Conservation (phyloP, 179 eudicot genomes). For the Patellifolia procumbens region DNA sequence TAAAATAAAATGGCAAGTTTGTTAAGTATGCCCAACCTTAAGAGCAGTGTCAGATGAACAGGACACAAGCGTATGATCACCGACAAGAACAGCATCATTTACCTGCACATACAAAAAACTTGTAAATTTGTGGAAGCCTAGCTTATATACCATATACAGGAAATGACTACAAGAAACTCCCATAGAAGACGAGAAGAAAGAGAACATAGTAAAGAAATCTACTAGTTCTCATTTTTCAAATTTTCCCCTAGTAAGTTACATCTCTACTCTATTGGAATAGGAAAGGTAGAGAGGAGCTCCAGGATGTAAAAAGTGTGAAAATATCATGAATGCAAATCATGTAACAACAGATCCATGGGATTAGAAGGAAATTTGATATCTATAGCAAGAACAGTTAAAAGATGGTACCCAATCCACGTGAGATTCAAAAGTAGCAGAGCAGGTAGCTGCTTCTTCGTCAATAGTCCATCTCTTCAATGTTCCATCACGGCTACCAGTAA, state of each 20-base stretch:
- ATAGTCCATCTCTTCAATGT: conserved; percentile 91
- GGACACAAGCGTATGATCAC: conserved; percentile 85
- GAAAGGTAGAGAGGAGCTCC: background rate
- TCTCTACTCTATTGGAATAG: background rate
- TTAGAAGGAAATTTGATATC: background rate
- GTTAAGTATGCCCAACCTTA: conserved; percentile 52
- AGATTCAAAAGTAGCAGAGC: conserved; percentile 94
- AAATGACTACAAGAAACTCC: background rate
- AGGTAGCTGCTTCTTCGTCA: conserved; percentile 66
- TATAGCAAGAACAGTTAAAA: conserved; percentile 17
- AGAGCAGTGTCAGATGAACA: conserved; percentile 96
- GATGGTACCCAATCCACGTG: conserved; percentile 93
- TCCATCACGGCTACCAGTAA: conserved; percentile 98
- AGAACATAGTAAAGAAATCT: background rate
- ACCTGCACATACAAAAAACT: conserved; percentile 53
- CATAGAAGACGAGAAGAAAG: background rate
- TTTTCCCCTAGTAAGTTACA: background rate
- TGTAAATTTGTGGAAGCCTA: conserved; percentile 16
- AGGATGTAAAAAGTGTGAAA: background rate
- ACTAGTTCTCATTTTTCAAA: background rate
- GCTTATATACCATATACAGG: background rate
- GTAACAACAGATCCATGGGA: background rate
- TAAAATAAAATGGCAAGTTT: conserved; percentile 2
- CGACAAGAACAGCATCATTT: conserved; percentile 85
- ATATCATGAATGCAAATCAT: background rate